Evolutionary conservation across 148 eudicot genomes (phyloP).

Genomic region (Camellia japonica): DNA sequence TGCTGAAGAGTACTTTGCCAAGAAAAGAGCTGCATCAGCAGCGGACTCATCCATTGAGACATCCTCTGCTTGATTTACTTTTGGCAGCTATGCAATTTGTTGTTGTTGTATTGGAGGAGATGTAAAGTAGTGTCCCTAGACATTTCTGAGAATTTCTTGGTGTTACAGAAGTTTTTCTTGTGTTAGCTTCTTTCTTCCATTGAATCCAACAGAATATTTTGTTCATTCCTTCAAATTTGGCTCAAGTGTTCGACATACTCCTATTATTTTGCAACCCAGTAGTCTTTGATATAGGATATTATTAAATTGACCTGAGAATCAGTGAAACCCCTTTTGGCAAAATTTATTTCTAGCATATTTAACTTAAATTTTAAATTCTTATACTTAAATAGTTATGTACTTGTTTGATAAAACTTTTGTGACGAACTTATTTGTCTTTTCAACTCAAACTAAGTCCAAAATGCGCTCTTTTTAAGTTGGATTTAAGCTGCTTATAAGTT

Average conservation of each 20-base stretch:
- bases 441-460: too few species aligned
- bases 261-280: neutral
- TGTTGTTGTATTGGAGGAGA: slow-evolving; percentile 9
- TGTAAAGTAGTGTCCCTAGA: slow-evolving; percentile 12
- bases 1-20: slow-evolving; percentile 87
- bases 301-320: neutral
- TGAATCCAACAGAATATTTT: neutral
- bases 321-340: too few species aligned
- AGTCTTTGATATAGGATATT: neutral
- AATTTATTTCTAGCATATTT: too few species aligned
- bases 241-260: too few species aligned
- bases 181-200: neutral
- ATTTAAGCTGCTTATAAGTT: too few species aligned
- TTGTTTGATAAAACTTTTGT: too few species aligned
- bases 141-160: neutral
- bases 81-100: neutral
- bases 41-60: slow-evolving; percentile 14
- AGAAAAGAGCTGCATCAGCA: slow-evolving; percentile 68
- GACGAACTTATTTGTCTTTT: too few species aligned
- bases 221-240: neutral
- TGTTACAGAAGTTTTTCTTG: neutral
- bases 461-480: too few species aligned
- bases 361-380: too few species aligned
- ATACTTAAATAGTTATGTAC: too few species aligned
- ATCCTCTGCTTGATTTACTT: slow-evolving; percentile 36